Base-by-base conservation (phyloP, 495 filamentous ascomycete species). In the Podospora didyma region DNA sequence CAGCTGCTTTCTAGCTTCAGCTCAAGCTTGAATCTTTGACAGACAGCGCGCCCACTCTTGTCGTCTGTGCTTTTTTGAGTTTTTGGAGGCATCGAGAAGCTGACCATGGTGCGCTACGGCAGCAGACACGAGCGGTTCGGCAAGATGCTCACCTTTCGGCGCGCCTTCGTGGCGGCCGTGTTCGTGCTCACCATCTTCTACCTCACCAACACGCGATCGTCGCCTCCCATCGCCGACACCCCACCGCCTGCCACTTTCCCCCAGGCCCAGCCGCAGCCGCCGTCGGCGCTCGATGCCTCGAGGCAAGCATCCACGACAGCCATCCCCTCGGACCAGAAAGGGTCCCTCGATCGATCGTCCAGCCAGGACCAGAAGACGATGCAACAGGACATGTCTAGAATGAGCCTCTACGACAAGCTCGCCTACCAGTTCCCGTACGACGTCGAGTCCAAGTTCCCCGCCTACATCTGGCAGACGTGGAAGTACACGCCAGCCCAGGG, bases 381-480 rank as follows among this genome's bases (percentile, higher is more conserved):
- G n/a, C n/a, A n/a, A 21, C 69, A 72, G 42, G 81, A 84, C 59
- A 70, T 80, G 61, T 76, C 77, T 35, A 79, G 79, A 67, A 82
- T 83, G 63, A 83, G 89, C 11, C 74, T 97, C 17, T 81, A 85
- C 65, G 89, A 96, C 28, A 91, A 92, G 64, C 80, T 98, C 49
- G 88, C 84, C 37, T 96, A 95, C 75, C 88, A 95, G 63, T 98
- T 93, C 68, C 91, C 92, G 12, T 98, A 97, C 75, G 86, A 95
- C 61, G 80, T 92, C 46, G 85, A 90, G 59, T 69, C 76, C 54
- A 92, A 90, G 69, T 98, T 98, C 71, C 94, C 94, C 0, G 92
- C 91, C 24, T 98, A 96, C 73, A 95, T 98, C 58, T 98, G 94
- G 94, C 94, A 98, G 76, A 98, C 94, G 39, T 98, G 94, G 94